Conservation (phyloP, 305 asterid species). For the Stenogyne calaminthoides region DNA sequence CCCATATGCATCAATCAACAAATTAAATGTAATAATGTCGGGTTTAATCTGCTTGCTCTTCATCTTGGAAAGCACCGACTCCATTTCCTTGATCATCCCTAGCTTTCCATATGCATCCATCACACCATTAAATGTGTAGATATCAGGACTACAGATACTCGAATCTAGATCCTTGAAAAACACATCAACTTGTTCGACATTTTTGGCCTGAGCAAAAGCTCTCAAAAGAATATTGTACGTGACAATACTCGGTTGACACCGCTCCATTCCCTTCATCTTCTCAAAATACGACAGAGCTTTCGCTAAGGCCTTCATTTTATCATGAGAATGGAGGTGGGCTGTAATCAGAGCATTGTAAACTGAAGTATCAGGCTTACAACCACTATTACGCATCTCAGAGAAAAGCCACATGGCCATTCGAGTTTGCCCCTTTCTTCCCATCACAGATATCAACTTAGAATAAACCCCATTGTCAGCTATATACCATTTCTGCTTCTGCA, state of each 20-base stretch:
- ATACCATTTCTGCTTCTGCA: slow-evolving; percentile 97
- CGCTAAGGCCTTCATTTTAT: slow-evolving; percentile 74
- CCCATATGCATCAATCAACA: slow-evolving; percentile 88
- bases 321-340: slow-evolving; percentile 88
- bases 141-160: slow-evolving; percentile 70
- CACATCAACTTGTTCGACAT: slow-evolving; percentile 65
- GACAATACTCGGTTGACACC: slow-evolving; percentile 78
- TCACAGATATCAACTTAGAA: slow-evolving; percentile 87
- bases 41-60: slow-evolving; percentile 80
- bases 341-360: slow-evolving; percentile 88
- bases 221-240: slow-evolving; percentile 90
- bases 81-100: slow-evolving; percentile 92
- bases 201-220: slow-evolving; percentile 79
- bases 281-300: slow-evolving; percentile 78
- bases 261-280: slow-evolving; percentile 87
- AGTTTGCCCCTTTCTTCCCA: slow-evolving; percentile 95
- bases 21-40: slow-evolving; percentile 74
- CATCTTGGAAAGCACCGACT: slow-evolving; percentile 68
- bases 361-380: slow-evolving; percentile 85
- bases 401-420: slow-evolving; percentile 99
- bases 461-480: slow-evolving; percentile 93
- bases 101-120: slow-evolving; percentile 96
- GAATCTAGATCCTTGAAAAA: slow-evolving; percentile 78
- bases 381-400: slow-evolving; percentile 95
- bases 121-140: slow-evolving; percentile 85